phyloP scores from a whole-genome alignment of 106 monocot genomes.

The Phalaenopsis equestris region DNA sequence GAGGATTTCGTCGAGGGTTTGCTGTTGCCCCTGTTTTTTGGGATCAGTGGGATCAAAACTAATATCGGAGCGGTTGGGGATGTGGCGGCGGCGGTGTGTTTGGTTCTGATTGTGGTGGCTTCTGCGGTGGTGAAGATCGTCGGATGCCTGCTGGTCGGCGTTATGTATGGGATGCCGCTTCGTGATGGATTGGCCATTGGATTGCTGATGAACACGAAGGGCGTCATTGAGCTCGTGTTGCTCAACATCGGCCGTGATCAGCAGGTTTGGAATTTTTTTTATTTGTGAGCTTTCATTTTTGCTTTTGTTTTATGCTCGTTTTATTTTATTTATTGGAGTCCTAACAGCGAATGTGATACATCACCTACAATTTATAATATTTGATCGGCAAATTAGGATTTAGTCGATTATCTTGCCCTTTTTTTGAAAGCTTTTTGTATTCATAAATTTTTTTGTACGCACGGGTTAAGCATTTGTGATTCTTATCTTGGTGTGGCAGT shows the following conservation, averaged over 20 bases:
- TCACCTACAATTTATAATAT: no score
- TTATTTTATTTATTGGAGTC: no score
- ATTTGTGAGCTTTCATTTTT: no score
- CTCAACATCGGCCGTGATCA: conserved; percentile 56
- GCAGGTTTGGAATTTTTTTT: conserved; percentile 10
- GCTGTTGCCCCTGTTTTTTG: conserved; percentile 61
- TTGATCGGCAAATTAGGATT: no score
- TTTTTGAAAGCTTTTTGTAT: no score
- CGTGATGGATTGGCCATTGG: conserved; percentile 43
- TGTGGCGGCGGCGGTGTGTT: conserved; percentile 10
- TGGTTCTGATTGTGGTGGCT: conserved; percentile 21
- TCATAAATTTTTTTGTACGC: no score
- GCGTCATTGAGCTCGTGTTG: conserved; percentile 48
- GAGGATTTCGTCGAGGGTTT: conserved; percentile 54
- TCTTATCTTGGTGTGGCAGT: no score
- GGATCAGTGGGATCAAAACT: conserved; percentile 40
- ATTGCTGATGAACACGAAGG: conserved; percentile 65
- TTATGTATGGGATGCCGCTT: conserved; percentile 20
- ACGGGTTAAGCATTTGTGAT: no score
- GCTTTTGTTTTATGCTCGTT: no score
- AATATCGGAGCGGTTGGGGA: conserved; percentile 12
- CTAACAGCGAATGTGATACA: no score
- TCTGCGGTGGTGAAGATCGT: conserved; percentile 25
- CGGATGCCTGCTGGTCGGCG: conserved; percentile 25
- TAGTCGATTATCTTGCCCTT: no score